Conservation (phyloP, 805 yeast genomes). For the Jamesozyma jinghongensis region DNA sequence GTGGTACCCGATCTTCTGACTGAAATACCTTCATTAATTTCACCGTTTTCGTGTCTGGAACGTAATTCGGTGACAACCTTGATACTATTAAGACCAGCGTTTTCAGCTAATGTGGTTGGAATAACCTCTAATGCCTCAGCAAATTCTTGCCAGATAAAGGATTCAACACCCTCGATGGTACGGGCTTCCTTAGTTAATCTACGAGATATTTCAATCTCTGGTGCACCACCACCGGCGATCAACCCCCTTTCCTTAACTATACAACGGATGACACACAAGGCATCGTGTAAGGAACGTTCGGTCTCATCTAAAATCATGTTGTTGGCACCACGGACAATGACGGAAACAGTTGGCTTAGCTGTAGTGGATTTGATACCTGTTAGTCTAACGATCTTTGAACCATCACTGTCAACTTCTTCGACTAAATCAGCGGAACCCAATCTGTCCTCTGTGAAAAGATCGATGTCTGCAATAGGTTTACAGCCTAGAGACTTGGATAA, state of each 20-base stretch:
- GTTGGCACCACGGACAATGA: constrained; percentile 93
- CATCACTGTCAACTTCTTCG: constrained; percentile 84
- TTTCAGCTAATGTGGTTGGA: constrained; percentile 90
- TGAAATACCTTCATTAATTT: constrained; percentile 88
- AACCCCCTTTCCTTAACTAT: constrained; percentile 79
- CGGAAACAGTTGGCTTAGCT: constrained; percentile 59
- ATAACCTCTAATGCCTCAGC: constrained; percentile 87
- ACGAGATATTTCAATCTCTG: constrained; percentile 84
- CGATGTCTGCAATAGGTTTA: constrained; percentile 93
- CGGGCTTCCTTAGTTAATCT: constrained; percentile 62
- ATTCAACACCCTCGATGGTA: constrained; percentile 73
- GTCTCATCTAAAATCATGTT: constrained; percentile 85
- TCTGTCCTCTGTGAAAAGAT: constrained; percentile 85
- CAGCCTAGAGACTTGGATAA: constrained; percentile 76
- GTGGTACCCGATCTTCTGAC: constrained; percentile 90
- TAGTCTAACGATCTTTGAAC: constrained; percentile 80
- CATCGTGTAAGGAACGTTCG: constrained; percentile 95
- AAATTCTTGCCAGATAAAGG: constrained; percentile 84
- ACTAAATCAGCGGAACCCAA: constrained; percentile 86
- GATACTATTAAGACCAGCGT: constrained; percentile 87
- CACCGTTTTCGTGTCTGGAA: constrained; percentile 85
- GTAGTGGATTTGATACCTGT: constrained; percentile 56
- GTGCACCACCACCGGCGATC: constrained; percentile 99
- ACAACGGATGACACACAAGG: constrained; percentile 89
- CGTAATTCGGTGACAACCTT: constrained; percentile 88